Conservation (phyloP, 164 flowering plant species). For the Magnolia sinica region DNA sequence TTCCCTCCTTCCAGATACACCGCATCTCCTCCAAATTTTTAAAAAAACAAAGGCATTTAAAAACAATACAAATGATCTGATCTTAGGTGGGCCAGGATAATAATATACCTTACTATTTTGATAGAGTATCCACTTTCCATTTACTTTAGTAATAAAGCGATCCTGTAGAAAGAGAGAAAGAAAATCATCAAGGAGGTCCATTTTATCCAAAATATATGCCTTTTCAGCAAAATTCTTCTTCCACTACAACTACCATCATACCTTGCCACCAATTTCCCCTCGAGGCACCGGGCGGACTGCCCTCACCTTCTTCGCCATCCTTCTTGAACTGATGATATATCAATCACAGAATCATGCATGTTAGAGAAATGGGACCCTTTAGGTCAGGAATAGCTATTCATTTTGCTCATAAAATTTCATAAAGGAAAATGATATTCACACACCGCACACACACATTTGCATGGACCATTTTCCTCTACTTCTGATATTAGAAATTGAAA, state of each 20-base stretch:
- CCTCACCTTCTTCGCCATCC: conserved; percentile 51
- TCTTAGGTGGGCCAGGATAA: not conserved
- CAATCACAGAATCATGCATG: not conserved
- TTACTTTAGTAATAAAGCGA: conserved; percentile 60
- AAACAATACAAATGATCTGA: not conserved
- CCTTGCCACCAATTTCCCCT: conserved; percentile 69
- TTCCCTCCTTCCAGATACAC: not conserved
- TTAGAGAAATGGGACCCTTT: not conserved
- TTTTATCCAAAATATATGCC: not conserved
- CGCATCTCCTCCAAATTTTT: not conserved
- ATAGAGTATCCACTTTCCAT: not conserved
- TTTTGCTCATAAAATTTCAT: not conserved
- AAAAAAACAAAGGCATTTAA: not conserved
- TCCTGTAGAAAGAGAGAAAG: conserved; percentile 32
- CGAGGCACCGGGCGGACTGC: conserved; percentile 46
- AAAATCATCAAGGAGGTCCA: not conserved
- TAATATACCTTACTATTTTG: not conserved
- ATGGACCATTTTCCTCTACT: not conserved
- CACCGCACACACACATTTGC: not conserved
- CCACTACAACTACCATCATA: conserved; percentile 2
- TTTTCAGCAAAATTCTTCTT: not conserved
- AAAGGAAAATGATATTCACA: not conserved
- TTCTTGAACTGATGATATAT: conserved; percentile 46
- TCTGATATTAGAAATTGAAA: not conserved
- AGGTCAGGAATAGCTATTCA: not conserved